Evolutionary conservation across 164 flowering plant genomes (phyloP).

Genomic region (Warburgia ugandensis): DNA sequence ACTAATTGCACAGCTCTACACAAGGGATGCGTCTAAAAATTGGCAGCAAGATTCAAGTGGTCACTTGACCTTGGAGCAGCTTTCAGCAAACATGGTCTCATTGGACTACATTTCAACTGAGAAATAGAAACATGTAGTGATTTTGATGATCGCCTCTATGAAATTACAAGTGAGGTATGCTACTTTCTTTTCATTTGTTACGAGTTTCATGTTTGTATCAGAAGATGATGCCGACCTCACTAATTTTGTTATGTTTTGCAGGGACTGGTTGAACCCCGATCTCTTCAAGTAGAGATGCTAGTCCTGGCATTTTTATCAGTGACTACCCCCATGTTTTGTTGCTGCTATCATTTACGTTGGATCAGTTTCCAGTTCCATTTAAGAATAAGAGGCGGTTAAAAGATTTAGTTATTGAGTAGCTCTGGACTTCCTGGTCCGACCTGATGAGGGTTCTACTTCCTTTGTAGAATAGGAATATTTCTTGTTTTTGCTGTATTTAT

Average conservation of each 20-base stretch:
- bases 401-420: no score
- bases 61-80: slow-evolving; percentile 51
- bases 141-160: slow-evolving; percentile 91
- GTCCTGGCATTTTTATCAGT: neutral
- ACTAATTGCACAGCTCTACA: slow-evolving; percentile 46
- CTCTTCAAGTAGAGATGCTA: slow-evolving; percentile 47
- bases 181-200: neutral
- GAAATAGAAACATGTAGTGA: slow-evolving; percentile 66
- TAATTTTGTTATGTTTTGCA: slow-evolving; percentile 15
- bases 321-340: no score
- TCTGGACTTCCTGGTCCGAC: no score
- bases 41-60: slow-evolving; percentile 69
- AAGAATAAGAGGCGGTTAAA: no score
- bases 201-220: neutral
- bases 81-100: slow-evolving; percentile 69
- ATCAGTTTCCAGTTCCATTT: no score
- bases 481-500: no score
- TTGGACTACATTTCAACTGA: slow-evolving; percentile 64
- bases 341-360: no score
- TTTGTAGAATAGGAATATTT: no score
- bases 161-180: slow-evolving; percentile 65
- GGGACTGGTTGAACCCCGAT: slow-evolving; percentile 85
- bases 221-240: no score
- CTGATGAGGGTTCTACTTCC: no score
- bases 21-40: slow-evolving; percentile 65